Conservation (phyloP, 495 filamentous ascomycete species). For the Xylaria sp. region DNA sequence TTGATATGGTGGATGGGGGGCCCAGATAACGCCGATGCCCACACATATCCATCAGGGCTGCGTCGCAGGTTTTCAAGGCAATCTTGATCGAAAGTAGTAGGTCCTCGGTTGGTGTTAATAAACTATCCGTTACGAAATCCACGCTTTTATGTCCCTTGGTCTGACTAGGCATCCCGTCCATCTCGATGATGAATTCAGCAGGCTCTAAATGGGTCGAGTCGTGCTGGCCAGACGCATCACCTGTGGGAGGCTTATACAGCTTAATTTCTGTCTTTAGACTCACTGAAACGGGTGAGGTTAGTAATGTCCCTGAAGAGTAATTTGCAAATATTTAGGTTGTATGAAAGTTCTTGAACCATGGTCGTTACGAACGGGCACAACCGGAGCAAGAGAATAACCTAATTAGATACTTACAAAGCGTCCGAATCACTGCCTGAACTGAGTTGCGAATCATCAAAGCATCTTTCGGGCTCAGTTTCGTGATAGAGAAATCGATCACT, state of each 20-base stretch:
- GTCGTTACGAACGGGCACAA: not conserved
- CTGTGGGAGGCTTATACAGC: slow-evolving; percentile 42
- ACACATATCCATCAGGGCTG: slow-evolving; percentile 56
- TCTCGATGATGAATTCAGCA: slow-evolving; percentile 40
- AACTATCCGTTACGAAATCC: slow-evolving; percentile 47
- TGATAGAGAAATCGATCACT: slow-evolving; percentile 59
- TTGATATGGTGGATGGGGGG: slow-evolving; percentile 41
- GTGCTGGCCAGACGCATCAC: not conserved
- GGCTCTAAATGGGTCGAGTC: not conserved
- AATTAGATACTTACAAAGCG: slow-evolving; percentile 38
- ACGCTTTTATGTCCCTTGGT: slow-evolving; percentile 36
- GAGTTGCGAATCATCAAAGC: slow-evolving; percentile 55
- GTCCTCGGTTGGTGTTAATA: slow-evolving; percentile 53
- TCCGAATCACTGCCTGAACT: slow-evolving; percentile 60
- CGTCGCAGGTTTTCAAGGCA: slow-evolving; percentile 52
- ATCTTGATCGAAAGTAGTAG: slow-evolving; percentile 55
- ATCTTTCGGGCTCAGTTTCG: slow-evolving; percentile 57
- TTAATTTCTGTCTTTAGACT: slow-evolving; percentile 53
- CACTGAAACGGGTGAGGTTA: slow-evolving; percentile 8
- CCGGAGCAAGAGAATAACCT: not conserved
- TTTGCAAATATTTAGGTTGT: not conserved
- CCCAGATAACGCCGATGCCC: slow-evolving; percentile 53
- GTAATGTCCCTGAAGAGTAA: not conserved
- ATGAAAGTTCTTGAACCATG: not conserved
- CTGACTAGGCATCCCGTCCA: slow-evolving; percentile 26